Evolutionary conservation across 352 stramenopile species (phyloP).

Genomic region (Phytophthora sp.): DNA sequence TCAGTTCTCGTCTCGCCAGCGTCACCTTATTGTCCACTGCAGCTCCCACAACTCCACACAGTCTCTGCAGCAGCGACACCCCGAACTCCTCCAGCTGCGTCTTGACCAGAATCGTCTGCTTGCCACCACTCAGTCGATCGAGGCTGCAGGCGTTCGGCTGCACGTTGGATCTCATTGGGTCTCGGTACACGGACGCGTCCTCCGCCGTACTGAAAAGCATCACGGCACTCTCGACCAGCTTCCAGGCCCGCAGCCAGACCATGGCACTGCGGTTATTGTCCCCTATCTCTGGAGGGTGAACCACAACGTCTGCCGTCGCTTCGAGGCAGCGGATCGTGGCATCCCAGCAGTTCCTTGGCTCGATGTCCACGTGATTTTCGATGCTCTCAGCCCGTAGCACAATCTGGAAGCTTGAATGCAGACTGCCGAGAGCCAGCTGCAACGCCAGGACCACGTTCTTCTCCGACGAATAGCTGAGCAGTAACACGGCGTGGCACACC

Average conservation of each 20-base stretch:
- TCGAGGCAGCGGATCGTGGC: constrained; percentile 53
- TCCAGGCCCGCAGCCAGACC: constrained; percentile 69
- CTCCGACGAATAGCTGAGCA: constrained; percentile 77
- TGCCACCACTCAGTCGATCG: constrained; percentile 43
- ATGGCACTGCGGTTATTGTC: constrained; percentile 58
- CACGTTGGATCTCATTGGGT: constrained; percentile 77
- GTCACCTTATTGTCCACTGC: constrained; percentile 20
- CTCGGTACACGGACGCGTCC: constrained; percentile 68
- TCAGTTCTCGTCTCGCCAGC: constrained; percentile 57
- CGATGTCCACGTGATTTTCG: constrained; percentile 13
- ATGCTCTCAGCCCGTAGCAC: constrained; percentile 28
- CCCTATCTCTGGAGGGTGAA: constrained; percentile 33
- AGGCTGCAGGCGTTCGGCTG: constrained; percentile 72
- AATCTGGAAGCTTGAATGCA: constrained; percentile 54
- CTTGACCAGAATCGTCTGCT: constrained; percentile 43
- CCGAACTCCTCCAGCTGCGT: constrained; percentile 50
- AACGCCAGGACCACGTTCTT: constrained; percentile 72
- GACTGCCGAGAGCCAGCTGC: constrained; percentile 44
- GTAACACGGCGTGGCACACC: constrained; percentile 57
- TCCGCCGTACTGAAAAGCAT: constrained; percentile 63
- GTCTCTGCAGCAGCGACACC: constrained; percentile 41
- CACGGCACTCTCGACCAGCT: constrained; percentile 57
- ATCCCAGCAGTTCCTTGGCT: constrained; percentile 40
- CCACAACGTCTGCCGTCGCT: constrained; percentile 50
- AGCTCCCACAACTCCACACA: constrained; percentile 44